Evolutionary conservation across 805 yeast species (phyloP), one percentile per base, ranked within the genome.

Genomic region (Hanseniaspora clermontiae): DNA sequence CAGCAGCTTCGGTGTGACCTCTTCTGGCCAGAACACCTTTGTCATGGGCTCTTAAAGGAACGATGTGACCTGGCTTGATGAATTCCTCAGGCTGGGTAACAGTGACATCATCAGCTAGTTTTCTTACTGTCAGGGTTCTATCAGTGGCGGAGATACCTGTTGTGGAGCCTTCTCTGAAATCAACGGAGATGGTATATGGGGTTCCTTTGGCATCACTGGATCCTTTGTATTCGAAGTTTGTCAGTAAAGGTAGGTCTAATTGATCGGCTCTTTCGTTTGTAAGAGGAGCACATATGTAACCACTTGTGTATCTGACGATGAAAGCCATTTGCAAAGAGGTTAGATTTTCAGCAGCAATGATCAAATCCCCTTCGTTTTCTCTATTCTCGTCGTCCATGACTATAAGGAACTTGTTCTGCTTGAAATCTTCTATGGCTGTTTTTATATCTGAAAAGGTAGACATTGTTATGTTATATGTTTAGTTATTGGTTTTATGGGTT

Each of bases 1-100:
- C 95, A 31, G 88, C 89, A 17, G 98, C 97, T 72, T 93, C 99
- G 11, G 99, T 93, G 68, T 93, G 99, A 15, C 99, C 99, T 58
- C 86, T 75, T 74, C 99, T 84, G 51, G 73, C 72, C 57, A 81
- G 73, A 57, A 93, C 80, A 53, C 95, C 83, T 0, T 96, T 95
- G 27, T 85, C 85, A 20, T 77, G 85, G 2, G 97, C 97, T 63
- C 97, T 78, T 63, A 93, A 76, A 2, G 98, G 99, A 61, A 91
- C 80, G 34, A 93, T 74, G 66, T 93, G 99, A 17, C 99, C 99
- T 0, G 99, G 99, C 64, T 85, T 81, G 66, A 87, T 72, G 66
- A 93, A 87, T 58, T 87, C 90, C 0, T 61, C 71, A 0, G 95
- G 76, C 45, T 71, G 73, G 9, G 83, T 66, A 2, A 60, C 58